Evolutionary conservation across 2,329 filamentous ascomycete species (phyloP).

Genomic region (Botrytis byssoidea): DNA sequence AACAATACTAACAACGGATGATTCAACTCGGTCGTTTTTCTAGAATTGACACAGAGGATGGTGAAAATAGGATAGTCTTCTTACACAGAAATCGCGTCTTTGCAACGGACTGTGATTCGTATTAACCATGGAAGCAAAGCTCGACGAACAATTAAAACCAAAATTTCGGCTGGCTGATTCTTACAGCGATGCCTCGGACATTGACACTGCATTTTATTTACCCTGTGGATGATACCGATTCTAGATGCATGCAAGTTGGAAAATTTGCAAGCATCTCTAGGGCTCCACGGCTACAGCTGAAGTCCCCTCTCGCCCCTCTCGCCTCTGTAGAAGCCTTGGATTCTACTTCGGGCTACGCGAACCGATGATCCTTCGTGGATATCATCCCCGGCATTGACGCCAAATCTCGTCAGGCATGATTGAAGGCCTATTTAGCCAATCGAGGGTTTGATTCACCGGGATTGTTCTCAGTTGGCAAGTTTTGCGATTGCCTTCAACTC

Average conservation of each 20-base stretch:
- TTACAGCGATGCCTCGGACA: background rate
- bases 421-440: too few species aligned
- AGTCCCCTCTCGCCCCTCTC: too few species aligned
- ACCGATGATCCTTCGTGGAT: too few species aligned
- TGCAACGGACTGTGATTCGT: background rate
- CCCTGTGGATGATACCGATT: too few species aligned
- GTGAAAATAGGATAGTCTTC: accelerated
- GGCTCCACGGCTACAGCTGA: background rate
- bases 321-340: too few species aligned
- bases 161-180: background rate
- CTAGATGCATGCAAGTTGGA: background rate
- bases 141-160: background rate
- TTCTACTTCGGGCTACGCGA: too few species aligned
- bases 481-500: too few species aligned
- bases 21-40: background rate
- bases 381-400: too few species aligned
- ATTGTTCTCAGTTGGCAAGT: too few species aligned
- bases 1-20: background rate
- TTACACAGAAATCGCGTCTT: background rate
- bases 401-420: too few species aligned
- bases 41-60: background rate
- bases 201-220: background rate
- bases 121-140: background rate
- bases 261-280: background rate
- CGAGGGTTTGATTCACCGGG: too few species aligned